phyloP scores from a whole-genome alignment of 2,329 filamentous ascomycete species.

The Arthrobotrys musiformis region DNA sequence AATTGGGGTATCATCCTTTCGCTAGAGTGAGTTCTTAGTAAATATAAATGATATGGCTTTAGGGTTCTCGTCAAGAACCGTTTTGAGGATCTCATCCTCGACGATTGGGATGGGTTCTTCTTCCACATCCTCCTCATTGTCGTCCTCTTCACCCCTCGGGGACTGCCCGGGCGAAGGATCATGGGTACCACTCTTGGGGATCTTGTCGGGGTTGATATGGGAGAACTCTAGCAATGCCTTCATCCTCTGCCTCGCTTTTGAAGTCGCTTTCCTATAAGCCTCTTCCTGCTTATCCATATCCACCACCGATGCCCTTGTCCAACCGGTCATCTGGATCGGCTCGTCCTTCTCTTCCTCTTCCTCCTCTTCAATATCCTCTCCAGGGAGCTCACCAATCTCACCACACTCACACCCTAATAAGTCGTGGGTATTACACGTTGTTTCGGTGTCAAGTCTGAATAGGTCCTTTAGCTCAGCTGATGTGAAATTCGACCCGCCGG shows the following conservation, averaged over 20 bases:
- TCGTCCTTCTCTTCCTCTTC: conserved; percentile 62
- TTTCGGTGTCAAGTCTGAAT: conserved; percentile 72
- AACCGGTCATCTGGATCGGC: conserved; percentile 57
- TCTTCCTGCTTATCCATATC: conserved; percentile 61
- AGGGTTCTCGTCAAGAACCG: conserved; percentile 65
- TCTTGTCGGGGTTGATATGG: conserved; percentile 57
- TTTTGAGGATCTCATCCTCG: conserved; percentile 67
- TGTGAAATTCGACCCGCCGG: conserved; percentile 71
- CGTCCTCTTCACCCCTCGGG: neutral
- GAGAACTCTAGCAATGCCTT: conserved; percentile 55
- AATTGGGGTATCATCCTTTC: neutral
- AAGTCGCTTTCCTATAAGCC: conserved; percentile 52
- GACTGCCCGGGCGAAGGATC: neutral
- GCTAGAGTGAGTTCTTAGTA: conserved; percentile 52
- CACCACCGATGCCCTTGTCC: conserved; percentile 59
- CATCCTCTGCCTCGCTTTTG: conserved; percentile 41
- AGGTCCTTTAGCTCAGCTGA: conserved; percentile 74
- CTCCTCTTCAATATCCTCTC: conserved; percentile 61
- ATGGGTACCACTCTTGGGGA: conserved; percentile 17
- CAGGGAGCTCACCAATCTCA: conserved; percentile 65
- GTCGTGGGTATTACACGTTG: conserved; percentile 75
- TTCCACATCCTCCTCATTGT: conserved; percentile 58
- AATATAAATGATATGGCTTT: conserved; percentile 60
- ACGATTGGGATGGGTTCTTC: conserved; percentile 60
- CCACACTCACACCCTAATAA: conserved; percentile 73